Conservation (phyloP, 192 early-diverging fungal species). For the Coemansia sp. region DNA sequence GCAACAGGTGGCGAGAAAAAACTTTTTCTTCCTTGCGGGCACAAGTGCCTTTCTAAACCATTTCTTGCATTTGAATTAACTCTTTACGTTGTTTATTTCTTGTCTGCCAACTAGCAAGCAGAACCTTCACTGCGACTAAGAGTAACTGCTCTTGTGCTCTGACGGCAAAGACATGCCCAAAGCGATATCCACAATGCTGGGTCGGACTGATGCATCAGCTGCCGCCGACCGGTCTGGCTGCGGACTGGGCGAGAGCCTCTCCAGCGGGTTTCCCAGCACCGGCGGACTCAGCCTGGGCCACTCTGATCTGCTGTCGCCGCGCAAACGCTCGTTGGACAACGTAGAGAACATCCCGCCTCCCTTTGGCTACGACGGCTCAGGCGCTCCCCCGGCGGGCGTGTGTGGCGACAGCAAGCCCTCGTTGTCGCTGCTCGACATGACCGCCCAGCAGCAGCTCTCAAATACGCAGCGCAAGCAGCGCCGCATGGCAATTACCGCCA, state of each 20-base stretch:
- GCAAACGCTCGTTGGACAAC: slow-evolving; percentile 46
- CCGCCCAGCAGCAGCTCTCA: slow-evolving; percentile 39
- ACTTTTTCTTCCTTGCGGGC: too few species aligned
- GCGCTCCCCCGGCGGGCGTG: not conserved
- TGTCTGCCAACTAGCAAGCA: not conserved
- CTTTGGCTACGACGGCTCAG: slow-evolving; percentile 14
- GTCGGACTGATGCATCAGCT: slow-evolving; percentile 6
- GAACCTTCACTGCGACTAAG: too few species aligned
- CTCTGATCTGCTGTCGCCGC: slow-evolving; percentile 15
- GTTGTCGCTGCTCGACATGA: slow-evolving; percentile 38
- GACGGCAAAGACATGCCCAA: slow-evolving; percentile 19
- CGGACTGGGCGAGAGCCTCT: slow-evolving; percentile 17
- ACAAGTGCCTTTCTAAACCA: not conserved
- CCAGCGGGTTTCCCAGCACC: slow-evolving; percentile 15
- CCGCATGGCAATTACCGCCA: slow-evolving; percentile 33
- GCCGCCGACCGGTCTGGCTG: slow-evolving; percentile 26
- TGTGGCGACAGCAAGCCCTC: slow-evolving; percentile 18
- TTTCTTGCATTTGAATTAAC: not conserved
- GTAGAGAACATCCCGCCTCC: slow-evolving; percentile 42
- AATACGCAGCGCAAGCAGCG: slow-evolving; percentile 46
- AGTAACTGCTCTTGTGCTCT: too few species aligned
- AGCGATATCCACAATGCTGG: slow-evolving; percentile 10
- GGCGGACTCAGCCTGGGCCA: slow-evolving; percentile 34
- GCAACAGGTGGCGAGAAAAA: too few species aligned
- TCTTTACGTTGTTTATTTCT: not conserved